Conservation (phyloP, 1,284 basidiomycete species). For the Ustilago curta region DNA sequence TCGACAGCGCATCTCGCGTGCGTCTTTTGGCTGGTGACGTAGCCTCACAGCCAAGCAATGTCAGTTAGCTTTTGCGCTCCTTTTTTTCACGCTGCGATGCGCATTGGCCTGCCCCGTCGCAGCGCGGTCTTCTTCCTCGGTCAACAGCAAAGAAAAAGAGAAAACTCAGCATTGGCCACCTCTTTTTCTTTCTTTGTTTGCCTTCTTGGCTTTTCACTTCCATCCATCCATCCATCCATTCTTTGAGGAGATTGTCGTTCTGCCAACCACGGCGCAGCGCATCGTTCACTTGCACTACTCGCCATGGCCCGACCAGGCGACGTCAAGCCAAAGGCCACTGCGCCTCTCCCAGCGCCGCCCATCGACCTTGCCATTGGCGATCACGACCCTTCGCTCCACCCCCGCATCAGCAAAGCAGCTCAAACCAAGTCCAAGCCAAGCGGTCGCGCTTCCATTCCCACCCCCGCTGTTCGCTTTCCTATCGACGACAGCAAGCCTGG, state of each 20-base stretch:
- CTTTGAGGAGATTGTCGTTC: neutral
- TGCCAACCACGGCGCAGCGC: neutral
- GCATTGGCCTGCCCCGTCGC: neutral
- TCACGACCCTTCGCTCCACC: slow-evolving; percentile 20
- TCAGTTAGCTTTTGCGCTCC: neutral
- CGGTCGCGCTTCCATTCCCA: slow-evolving; percentile 42
- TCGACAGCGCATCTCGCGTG: no score
- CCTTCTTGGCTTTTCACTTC: slow-evolving; percentile 1
- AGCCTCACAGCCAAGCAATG: neutral
- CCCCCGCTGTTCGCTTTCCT: slow-evolving; percentile 38
- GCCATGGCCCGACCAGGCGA: no score
- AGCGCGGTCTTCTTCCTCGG: slow-evolving; percentile 1
- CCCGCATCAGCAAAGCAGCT: neutral
- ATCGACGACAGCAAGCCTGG: slow-evolving; percentile 18
- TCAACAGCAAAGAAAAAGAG: neutral
- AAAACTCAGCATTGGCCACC: slow-evolving; percentile 31
- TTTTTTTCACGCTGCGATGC: slow-evolving; percentile 2
- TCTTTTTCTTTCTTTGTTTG: slow-evolving; percentile 1
- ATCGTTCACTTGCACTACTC: neutral
- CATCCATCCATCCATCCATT: slow-evolving; percentile 21
- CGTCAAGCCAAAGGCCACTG: no score
- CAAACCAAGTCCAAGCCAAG: slow-evolving; percentile 29
- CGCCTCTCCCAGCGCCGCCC: no score
- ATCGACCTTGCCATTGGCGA: no score
- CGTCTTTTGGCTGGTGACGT: no score